Evolutionary conservation across 208 protist species (phyloP).

Genomic region (Trypanosoma boissoni): DNA sequence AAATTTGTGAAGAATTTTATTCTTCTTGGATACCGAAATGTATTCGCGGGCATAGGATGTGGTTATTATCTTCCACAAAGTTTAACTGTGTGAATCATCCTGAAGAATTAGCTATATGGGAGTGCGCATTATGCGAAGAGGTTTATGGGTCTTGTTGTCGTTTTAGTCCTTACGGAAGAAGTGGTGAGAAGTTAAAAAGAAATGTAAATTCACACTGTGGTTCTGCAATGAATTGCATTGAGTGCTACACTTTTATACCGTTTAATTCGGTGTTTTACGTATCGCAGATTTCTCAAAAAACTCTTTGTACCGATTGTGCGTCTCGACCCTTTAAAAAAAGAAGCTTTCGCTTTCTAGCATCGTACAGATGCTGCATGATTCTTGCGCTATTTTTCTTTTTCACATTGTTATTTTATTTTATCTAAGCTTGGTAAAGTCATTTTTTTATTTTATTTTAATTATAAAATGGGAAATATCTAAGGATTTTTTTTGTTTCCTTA

Average conservation of each 20-base stretch:
- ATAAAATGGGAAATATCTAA: constrained; percentile 8
- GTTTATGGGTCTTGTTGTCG: constrained; percentile 74
- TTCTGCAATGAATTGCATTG: constrained; percentile 33
- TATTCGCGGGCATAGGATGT: constrained; percentile 60
- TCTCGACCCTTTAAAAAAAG: constrained; percentile 54
- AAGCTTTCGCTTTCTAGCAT: constrained; percentile 64
- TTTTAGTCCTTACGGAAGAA: constrained; percentile 32
- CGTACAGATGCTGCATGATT: constrained; percentile 48
- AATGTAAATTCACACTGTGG: constrained; percentile 9
- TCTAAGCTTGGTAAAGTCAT: neutral
- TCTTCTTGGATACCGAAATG: constrained; percentile 60
- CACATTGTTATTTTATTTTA: constrained; percentile 4
- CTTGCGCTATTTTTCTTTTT: constrained; percentile 22
- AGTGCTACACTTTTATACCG: constrained; percentile 36
- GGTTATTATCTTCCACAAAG: constrained; percentile 47
- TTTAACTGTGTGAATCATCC: constrained; percentile 58
- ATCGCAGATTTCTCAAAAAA: constrained; percentile 1
- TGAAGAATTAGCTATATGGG: constrained; percentile 61
- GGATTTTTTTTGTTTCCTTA: constrained; percentile 17
- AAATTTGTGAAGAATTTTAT: constrained; percentile 46
- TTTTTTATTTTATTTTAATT: constrained; percentile 21
- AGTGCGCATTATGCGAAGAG: constrained; percentile 70
- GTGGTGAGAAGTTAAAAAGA: constrained; percentile 24
- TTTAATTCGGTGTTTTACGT: constrained; percentile 24
- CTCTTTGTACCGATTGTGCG: constrained; percentile 68